Evolutionary conservation across 768 basidiomycete species (phyloP), one percentile per base, ranked within the genome.

Genomic region (Pulveroboletus ravenelii): DNA sequence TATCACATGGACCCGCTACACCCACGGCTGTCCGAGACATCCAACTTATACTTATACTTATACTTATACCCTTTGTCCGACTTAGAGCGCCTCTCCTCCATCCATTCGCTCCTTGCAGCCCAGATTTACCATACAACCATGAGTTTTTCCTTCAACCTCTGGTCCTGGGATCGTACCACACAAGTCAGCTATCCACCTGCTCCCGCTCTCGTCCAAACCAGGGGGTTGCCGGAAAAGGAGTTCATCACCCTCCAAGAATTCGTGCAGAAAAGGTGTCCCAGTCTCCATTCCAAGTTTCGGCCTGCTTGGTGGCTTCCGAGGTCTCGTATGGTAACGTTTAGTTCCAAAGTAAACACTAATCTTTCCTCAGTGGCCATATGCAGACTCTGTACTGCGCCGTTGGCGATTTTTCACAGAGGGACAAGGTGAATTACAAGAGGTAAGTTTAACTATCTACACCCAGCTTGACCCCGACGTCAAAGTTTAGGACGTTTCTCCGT

Each of bases 241-340:
- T 32, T 13, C 23, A 18, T 67, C 25, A 62, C 61, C 14, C 56
- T 68, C 15, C 62, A 53, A 31, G 68, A 68, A 32, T 57, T 68
- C 39, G 62, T 70, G n/a, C 58, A 69, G 52, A 55, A 57, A 41
- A 58, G 53, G 49, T 68, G 67, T 44, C 67, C 67, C 17, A 65
- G 61, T 38, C 46, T 68, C 37, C 45, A 41, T 48, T 61, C 62
- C 47, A 40, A 52, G 52, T 68, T 70, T 41, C 55, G 41, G 35
- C 67, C 68, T 13, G 59, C 55, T 18, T 68, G 67, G 67, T 68
- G 67, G 67, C 62, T 68, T 47, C 59, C 68, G 13, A 69, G 62
- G 67, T 68, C 44, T 43, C 41, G 55, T 45, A 34, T 34, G 29
- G 14, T 36, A 35, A 13, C 10, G 17, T 32, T 25, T 18, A 17